Percentiles rank a stretch among this genome's conserved stretches.
Conservation (phyloP, 2,329 filamentous ascomycete genomes). For the Didymella pomorum region DNA sequence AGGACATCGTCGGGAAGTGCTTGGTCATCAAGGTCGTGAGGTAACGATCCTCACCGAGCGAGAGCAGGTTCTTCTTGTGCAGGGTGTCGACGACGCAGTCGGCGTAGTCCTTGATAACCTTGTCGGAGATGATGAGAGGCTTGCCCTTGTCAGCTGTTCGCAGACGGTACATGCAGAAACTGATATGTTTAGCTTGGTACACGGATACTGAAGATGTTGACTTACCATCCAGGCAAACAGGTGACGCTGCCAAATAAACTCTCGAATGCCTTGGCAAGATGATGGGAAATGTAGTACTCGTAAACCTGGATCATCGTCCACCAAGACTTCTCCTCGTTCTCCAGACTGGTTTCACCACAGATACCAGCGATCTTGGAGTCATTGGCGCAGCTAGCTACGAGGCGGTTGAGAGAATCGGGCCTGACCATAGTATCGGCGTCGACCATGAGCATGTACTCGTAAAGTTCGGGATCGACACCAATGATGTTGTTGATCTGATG, state of each 20-base stretch:
- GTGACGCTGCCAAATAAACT: constrained; percentile 97
- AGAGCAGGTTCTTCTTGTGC: constrained; percentile 91
- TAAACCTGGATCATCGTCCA: constrained; percentile 99
- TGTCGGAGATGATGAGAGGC: constrained; percentile 91
- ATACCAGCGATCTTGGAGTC: constrained; percentile 97
- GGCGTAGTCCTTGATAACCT: constrained; percentile 85
- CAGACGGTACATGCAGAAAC: constrained; percentile 99
- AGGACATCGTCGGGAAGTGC: constrained; percentile 93
- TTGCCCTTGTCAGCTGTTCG: constrained; percentile 93
- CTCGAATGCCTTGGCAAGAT: constrained; percentile 95
- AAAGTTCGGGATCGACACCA: constrained; percentile 94
- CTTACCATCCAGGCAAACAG: constrained; percentile 98
- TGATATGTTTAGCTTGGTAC: constrained; percentile 52
- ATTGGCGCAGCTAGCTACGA: constrained; percentile 91
- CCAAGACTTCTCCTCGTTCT: constrained; percentile 95
- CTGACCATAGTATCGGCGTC: constrained; percentile 95
- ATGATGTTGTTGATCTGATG: constrained; percentile 99
- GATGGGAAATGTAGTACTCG: constrained; percentile 99
- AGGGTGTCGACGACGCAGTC: constrained; percentile 91
- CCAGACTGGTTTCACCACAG: constrained; percentile 93
- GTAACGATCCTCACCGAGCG: constrained; percentile 95
- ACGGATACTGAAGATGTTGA: constrained; percentile 32
- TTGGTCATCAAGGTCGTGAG: constrained; percentile 98
- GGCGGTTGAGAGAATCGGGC: constrained; percentile 89
- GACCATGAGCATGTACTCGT: constrained; percentile 97